Evolutionary conservation across 768 basidiomycete genomes (phyloP), one percentile per base, ranked within the genome.

Genomic region (Rhizopogon sp.): DNA sequence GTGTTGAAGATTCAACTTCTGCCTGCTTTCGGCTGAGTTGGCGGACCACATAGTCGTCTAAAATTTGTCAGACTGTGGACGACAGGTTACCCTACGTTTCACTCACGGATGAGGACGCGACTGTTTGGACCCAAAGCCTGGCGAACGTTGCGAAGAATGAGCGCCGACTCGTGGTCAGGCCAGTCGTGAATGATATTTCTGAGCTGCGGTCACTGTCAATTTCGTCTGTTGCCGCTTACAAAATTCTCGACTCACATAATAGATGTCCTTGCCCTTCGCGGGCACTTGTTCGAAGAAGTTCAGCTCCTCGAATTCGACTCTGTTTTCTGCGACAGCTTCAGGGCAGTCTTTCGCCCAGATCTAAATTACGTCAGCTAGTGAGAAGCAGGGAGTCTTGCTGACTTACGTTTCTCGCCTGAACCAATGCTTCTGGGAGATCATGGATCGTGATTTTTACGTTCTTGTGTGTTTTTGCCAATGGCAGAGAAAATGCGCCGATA

Each of bases 51-150:
- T 64, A 59, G 49, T 67, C 66, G 6, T 67, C 68, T 69, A 16
- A 13, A 3, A 20, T 22, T 9, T 28, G 41, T 49, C 35, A 49
- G 47, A 20, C 2, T 37, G 47, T 4, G 14, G 20, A 55, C n/a
- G 9, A 28, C 17, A 33, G 2, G 11, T 33, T n/a, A 17, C 6
- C 3, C 37, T 39, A 31, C 14, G 8, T 4, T 14, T 6, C 9
- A 62, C 66, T 56, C 56, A 70, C 72, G 69, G 37, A 73, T 63
- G 37, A 72, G 64, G 16, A 73, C 40, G 1, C 66, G 69, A 28
- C 65, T 67, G 35, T 65, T 49, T 5, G 68, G 64, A 28, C 58
- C 62, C 57, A 73, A 58, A 7, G 66, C 70, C 55, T 61, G 50
- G 25, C 68, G 62, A 46, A 73, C 39, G 53, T 71, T 70, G 20